Evolutionary conservation across 352 stramenopile genomes (phyloP).

Genomic region (Aphanomyces invadans): DNA sequence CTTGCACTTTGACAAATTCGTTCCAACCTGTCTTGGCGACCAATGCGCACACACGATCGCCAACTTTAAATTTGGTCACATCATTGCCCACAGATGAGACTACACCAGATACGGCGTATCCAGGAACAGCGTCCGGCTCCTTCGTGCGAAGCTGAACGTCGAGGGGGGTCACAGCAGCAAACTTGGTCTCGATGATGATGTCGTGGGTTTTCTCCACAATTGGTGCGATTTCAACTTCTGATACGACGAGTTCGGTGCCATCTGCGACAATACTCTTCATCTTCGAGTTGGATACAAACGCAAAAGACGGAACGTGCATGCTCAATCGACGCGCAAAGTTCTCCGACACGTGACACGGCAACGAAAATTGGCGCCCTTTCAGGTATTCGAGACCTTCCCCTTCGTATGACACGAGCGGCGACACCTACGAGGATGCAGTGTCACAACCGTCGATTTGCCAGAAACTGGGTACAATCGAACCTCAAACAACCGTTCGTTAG

Average conservation of each 20-base stretch:
- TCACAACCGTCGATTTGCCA: not conserved
- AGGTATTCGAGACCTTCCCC: constrained; percentile 64
- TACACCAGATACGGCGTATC: constrained; percentile 3
- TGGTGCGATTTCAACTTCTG: not conserved
- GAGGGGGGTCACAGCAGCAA: constrained; percentile 14
- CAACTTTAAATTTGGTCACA: constrained; percentile 3
- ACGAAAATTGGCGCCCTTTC: constrained; percentile 3
- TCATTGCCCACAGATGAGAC: constrained; percentile 3
- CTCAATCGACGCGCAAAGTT: constrained; percentile 15
- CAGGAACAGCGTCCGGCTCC: not conserved
- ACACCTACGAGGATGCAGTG: no score
- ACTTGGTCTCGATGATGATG: constrained; percentile 22
- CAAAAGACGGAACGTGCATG: not conserved
- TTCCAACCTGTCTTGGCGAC: not conserved
- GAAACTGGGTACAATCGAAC: not conserved
- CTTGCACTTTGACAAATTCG: constrained; percentile 18
- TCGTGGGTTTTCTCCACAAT: not conserved
- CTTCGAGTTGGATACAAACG: constrained; percentile 14
- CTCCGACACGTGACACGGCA: constrained; percentile 18
- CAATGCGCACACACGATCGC: constrained; percentile 23
- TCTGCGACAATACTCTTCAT: constrained; percentile 20
- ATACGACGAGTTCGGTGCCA: not conserved
- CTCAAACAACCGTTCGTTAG: constrained; percentile 19
- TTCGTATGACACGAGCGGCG: constrained; percentile 79
- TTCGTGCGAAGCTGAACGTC: not conserved